These are phyloP conservation scores for Ogataea angusta DNA, from an alignment of 805 yeast genomes.

Conservation along the genomic window DNA sequence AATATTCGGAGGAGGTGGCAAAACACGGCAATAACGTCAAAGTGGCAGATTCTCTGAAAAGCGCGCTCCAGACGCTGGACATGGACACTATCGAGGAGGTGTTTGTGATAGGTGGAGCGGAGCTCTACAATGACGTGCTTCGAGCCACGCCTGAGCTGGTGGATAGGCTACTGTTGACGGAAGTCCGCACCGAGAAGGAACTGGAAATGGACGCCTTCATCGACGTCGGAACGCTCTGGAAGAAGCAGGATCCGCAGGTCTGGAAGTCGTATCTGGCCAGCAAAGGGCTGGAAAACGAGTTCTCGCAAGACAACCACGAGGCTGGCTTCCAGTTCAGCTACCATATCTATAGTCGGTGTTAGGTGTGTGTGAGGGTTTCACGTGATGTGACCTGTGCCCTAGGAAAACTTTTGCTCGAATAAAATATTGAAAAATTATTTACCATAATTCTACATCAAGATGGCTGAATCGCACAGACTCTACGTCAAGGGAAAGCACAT, in stretches of 20 bases:
- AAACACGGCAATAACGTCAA: constrained; percentile 16
- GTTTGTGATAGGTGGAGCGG: constrained; percentile 91
- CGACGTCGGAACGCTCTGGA: constrained; percentile 39
- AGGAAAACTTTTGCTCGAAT: constrained; percentile 6
- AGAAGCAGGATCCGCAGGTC: constrained; percentile 30
- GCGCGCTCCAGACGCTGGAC: constrained; percentile 38
- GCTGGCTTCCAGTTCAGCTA: constrained; percentile 40
- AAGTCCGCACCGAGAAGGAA: constrained; percentile 41
- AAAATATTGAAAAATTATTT: constrained; percentile 13
- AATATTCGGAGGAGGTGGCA: constrained; percentile 26
- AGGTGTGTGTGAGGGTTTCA: constrained; percentile 8
- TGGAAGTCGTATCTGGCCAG: constrained; percentile 41
- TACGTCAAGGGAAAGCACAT: constrained; percentile 99
- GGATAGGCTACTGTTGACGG: constrained; percentile 64
- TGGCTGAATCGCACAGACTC: constrained; percentile 98
- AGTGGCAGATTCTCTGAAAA: constrained; percentile 41
- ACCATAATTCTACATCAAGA: constrained; percentile 36
- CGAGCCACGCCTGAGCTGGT: constrained; percentile 32
- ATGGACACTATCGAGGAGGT: constrained; percentile 47
- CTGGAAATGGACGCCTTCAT: constrained; percentile 74
- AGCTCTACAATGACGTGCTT: constrained; percentile 60
- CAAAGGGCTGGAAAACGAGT: constrained; percentile 30
- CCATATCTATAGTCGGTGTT: constrained; percentile 3
- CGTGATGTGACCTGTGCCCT: constrained; percentile 7
- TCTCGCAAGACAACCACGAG: constrained; percentile 33